A percentile compares a stretch with the other conserved stretches of the same genome.
Conservation (phyloP, 2,329 filamentous ascomycete genomes). For the Metarhizium sp. region DNA sequence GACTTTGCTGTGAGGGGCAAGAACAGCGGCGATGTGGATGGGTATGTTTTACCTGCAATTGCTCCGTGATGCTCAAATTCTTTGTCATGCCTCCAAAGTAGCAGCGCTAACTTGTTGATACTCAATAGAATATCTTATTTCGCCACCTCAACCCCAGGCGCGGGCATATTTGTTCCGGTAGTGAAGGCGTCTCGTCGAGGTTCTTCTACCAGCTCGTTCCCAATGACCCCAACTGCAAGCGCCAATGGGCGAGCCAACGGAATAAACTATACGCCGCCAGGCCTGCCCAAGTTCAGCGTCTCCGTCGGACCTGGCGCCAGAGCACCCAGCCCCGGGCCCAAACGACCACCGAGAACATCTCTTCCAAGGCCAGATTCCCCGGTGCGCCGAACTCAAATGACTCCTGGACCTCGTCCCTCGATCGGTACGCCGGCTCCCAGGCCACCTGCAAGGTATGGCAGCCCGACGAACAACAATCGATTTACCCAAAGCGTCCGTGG, state of each 20-base stretch:
- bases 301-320: conserved; percentile 66
- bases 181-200: conserved; percentile 67
- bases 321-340: conserved; percentile 62
- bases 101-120: neutral
- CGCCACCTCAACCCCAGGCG: conserved; percentile 62
- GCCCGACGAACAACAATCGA: conserved; percentile 36
- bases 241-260: conserved; percentile 47
- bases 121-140: conserved; percentile 63
- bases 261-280: conserved; percentile 52
- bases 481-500: conserved; percentile 57
- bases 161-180: conserved; percentile 88
- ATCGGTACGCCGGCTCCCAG: conserved; percentile 33
- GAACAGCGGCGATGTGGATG: conserved; percentile 93
- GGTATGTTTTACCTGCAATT: conserved; percentile 42
- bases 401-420: conserved; percentile 47
- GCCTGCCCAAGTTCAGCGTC: conserved; percentile 74
- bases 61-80: too few relatives aligned
- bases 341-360: conserved; percentile 58
- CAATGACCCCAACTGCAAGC: conserved; percentile 61
- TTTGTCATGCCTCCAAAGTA: neutral
- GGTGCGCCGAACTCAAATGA: conserved; percentile 57
- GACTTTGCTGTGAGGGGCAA: conserved; percentile 81
- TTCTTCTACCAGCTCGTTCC: conserved; percentile 42
- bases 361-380: conserved; percentile 86
- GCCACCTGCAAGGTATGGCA: conserved; percentile 24